Conservation (phyloP, 2,329 filamentous ascomycete genomes). For the Paraconiothyrium sp. region DNA sequence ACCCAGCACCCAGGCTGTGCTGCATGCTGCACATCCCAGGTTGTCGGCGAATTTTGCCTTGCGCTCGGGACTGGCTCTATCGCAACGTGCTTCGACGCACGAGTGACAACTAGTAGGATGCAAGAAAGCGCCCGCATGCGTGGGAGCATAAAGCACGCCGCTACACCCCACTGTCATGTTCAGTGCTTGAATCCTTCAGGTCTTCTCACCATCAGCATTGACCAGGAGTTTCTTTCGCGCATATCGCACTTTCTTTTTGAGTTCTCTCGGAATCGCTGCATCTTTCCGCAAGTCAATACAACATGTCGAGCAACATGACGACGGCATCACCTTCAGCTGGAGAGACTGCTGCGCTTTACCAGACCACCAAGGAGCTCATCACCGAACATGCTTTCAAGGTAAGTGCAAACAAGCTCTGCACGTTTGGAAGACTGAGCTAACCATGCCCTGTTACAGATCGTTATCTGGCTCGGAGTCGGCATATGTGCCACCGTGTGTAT, state of each 20-base stretch:
- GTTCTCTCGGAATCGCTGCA: not conserved
- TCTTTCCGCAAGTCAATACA: not conserved
- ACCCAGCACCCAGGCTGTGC: slow-evolving; percentile 1
- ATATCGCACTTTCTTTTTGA: not conserved
- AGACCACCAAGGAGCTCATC: slow-evolving; percentile 9
- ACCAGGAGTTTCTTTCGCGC: slow-evolving; percentile 3
- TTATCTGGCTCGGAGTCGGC: slow-evolving; percentile 12
- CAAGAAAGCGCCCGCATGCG: not conserved
- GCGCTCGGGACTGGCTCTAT: not conserved
- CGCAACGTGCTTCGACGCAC: not conserved
- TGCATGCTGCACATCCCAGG: not conserved
- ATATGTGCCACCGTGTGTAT: slow-evolving; percentile 9
- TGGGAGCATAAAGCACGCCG: not conserved
- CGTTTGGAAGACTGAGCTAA: not conserved
- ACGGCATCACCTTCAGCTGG: slow-evolving; percentile 1
- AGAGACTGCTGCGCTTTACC: slow-evolving; percentile 7
- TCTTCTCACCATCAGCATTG: slow-evolving; percentile 4
- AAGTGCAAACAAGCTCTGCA: not conserved
- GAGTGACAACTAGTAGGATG: not conserved
- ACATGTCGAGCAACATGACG: not conserved
- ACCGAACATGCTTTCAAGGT: slow-evolving; percentile 8
- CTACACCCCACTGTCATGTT: not conserved
- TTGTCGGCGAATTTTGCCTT: slow-evolving; percentile 4
- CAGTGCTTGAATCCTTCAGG: slow-evolving; percentile 4
- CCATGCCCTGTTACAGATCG: not conserved